phyloP scores from a whole-genome alignment of 2,329 filamentous ascomycete genomes.

The Diaporthe aspalathi region DNA sequence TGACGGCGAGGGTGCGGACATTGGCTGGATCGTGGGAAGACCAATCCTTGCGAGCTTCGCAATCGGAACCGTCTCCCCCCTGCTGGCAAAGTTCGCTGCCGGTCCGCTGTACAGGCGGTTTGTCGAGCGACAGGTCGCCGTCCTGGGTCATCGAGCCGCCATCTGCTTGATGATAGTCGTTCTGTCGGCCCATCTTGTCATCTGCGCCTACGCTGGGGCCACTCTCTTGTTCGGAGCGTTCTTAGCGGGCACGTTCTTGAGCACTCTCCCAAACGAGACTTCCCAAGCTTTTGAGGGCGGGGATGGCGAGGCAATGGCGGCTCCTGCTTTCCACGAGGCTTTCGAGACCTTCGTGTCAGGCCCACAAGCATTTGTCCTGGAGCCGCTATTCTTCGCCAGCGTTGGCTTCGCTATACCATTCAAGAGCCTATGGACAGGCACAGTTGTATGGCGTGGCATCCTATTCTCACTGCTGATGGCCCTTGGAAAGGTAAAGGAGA shows the following conservation, averaged over 20 bases:
- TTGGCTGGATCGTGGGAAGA: conserved; percentile 52
- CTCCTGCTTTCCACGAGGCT: conserved; percentile 52
- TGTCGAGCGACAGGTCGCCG: conserved; percentile 49
- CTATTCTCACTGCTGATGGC: conserved; percentile 68
- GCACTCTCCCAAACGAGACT: conserved; percentile 51
- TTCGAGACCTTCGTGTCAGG: conserved; percentile 52
- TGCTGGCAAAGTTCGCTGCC: conserved; percentile 52
- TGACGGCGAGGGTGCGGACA: conserved; percentile 42
- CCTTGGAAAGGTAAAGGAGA: conserved; percentile 50
- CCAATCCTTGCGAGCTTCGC: conserved; percentile 52
- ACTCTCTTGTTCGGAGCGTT: conserved; percentile 53
- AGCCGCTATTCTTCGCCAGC: conserved; percentile 68
- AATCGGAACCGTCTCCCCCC: conserved; percentile 50
- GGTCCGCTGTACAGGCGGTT: conserved; percentile 50
- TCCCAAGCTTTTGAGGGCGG: conserved; percentile 49
- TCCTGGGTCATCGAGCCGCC: conserved; percentile 46
- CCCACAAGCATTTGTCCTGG: conserved; percentile 57
- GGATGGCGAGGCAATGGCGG: conserved; percentile 50
- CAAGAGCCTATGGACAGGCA: conserved; percentile 62
- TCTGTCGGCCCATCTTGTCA: conserved; percentile 44
- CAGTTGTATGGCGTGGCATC: conserved; percentile 66
- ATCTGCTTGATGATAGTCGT: conserved; percentile 50
- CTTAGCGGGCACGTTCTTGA: conserved; percentile 53
- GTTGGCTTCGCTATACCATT: conserved; percentile 73
- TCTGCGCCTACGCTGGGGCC: conserved; percentile 51